Percentiles rank a stretch among this genome's conserved stretches.
Evolutionary conservation across 1,284 basidiomycete species (phyloP).

Genomic region (Ustilago esculenta): DNA sequence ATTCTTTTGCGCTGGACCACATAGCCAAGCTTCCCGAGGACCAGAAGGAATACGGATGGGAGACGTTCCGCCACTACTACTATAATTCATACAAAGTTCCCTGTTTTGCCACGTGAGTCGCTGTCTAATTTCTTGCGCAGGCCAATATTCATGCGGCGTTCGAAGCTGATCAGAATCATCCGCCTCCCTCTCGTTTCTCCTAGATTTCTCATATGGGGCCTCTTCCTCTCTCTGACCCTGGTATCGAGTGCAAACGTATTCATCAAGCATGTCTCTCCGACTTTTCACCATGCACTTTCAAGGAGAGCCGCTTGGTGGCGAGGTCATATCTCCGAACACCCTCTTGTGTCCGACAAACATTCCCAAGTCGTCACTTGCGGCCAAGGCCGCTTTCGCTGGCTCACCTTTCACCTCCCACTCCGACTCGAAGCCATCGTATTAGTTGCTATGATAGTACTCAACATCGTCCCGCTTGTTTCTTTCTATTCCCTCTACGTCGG

Average conservation of each 20-base stretch:
- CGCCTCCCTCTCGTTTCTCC: too few species aligned
- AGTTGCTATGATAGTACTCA: constrained; percentile 21
- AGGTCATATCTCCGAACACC: constrained; percentile 23
- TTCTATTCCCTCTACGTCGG: constrained; percentile 28
- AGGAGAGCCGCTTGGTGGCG: constrained; percentile 11
- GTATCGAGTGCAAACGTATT: constrained; percentile 2
- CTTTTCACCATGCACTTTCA: neutral
- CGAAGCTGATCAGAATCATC: too few species aligned
- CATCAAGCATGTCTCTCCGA: constrained; percentile 8
- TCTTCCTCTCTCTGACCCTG: constrained; percentile 9
- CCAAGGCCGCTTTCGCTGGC: constrained; percentile 14
- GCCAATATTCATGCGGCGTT: too few species aligned
- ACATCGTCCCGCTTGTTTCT: constrained; percentile 24
- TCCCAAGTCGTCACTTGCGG: constrained; percentile 13
- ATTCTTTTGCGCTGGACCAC: constrained; percentile 11
- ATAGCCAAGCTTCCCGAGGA: constrained; percentile 10
- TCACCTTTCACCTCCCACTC: constrained; percentile 40
- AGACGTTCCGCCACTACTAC: constrained; percentile 24
- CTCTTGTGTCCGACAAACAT: constrained; percentile 12
- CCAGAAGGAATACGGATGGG: constrained; percentile 14
- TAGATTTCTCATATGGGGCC: constrained; percentile 23
- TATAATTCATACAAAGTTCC: constrained; percentile 32
- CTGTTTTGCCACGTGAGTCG: constrained; percentile 26
- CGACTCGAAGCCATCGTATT: constrained; percentile 36
- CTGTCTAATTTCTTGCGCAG: too few species aligned